A percentile compares a stretch with the other conserved stretches of the same genome.
phyloP scores from a whole-genome alignment of 345 rosid species.

The Corymbia maculata region DNA sequence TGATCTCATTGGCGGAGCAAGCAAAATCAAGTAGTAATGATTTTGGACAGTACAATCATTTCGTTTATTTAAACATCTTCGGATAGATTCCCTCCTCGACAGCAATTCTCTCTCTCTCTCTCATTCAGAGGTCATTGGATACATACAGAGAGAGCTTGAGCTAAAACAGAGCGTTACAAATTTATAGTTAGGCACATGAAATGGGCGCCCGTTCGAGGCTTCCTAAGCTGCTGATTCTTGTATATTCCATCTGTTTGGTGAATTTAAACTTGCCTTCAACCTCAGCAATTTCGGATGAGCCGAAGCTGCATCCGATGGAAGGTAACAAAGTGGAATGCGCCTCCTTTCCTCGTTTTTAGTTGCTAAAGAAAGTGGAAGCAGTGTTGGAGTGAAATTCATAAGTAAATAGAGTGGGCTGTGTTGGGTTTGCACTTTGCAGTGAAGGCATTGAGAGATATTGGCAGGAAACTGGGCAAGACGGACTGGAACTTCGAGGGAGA shows the following conservation, averaged over 20 bases:
- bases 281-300: neutral
- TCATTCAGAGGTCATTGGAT: neutral
- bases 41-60: neutral
- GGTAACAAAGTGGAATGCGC: neutral
- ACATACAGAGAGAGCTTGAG: neutral
- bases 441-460: slow-evolving; percentile 55
- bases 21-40: neutral
- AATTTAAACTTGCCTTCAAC: neutral
- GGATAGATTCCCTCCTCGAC: neutral
- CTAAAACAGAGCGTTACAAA: neutral
- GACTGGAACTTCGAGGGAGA: slow-evolving; percentile 68
- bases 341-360: neutral
- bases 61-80: neutral
- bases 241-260: neutral
- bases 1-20: neutral
- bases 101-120: neutral
- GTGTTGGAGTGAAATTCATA: neutral
- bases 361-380: neutral
- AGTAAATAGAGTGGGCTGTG: neutral
- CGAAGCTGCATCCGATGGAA: neutral
- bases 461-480: slow-evolving; percentile 49
- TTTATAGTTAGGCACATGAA: neutral
- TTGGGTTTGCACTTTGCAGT: slow-evolving; percentile 21
- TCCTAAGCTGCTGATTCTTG: neutral
- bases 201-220: neutral